These are phyloP conservation scores for Acer yangbiense DNA, from an alignment of 345 rosid genomes.

Conservation along the genomic window DNA sequence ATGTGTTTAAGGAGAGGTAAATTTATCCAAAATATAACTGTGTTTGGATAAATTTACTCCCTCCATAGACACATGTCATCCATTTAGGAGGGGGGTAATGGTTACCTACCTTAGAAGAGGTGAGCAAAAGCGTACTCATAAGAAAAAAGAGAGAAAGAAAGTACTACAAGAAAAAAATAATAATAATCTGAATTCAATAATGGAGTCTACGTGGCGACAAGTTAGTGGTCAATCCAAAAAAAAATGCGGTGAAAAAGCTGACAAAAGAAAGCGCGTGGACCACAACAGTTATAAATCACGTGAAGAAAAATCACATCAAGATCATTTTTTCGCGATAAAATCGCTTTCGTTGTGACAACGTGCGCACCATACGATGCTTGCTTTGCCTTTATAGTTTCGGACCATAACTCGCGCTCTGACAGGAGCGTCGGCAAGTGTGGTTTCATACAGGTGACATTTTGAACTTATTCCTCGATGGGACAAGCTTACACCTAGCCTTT, in stretches of 20 bases:
- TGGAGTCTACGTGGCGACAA: slow-evolving; percentile 11
- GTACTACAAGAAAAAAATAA: too few species aligned
- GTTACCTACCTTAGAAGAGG: too few species aligned
- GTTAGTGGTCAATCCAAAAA: neutral
- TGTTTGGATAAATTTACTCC: too few species aligned
- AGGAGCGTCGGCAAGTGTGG: neutral
- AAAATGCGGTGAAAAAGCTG: neutral
- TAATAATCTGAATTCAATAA: too few species aligned
- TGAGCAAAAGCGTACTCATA: too few species aligned
- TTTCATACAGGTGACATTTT: neutral
- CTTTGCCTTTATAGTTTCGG: neutral
- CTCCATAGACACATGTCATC: too few species aligned
- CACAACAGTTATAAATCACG: neutral
- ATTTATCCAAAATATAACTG: too few species aligned
- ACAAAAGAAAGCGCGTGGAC: slow-evolving; percentile 7
- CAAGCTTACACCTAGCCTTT: neutral
- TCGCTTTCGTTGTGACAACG: slow-evolving; percentile 9
- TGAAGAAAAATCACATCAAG: neutral
- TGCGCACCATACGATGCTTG: slow-evolving; percentile 16
- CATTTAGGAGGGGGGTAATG: too few species aligned
- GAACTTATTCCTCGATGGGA: slow-evolving; percentile 1
- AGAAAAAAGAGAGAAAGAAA: too few species aligned
- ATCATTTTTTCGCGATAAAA: slow-evolving; percentile 4
- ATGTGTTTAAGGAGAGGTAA: too few species aligned
- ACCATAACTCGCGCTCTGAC: neutral